Percentiles rank a stretch among this genome's conserved stretches.
Conservation (phyloP, 257 asterid genomes). For the Penstemon newberryi region DNA sequence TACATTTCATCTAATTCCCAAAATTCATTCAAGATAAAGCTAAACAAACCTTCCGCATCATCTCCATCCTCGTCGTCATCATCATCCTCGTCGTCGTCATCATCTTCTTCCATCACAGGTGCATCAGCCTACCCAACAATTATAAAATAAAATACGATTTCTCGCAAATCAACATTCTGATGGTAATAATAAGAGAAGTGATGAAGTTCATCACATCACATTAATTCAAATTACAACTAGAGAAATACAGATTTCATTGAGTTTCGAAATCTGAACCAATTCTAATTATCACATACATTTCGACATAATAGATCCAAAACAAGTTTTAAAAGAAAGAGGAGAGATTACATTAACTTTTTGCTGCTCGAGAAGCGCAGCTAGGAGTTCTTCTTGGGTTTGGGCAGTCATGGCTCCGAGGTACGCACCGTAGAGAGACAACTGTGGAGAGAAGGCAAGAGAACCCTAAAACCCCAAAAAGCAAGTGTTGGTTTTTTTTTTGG, state of each 20-base stretch:
- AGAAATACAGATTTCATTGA: neutral
- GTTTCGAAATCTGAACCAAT: no score
- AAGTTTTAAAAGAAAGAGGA: neutral
- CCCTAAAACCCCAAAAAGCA: constrained; percentile 26
- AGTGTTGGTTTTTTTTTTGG: no score
- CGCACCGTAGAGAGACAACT: constrained; percentile 1
- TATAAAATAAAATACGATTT: neutral
- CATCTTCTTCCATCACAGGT: constrained; percentile 37
- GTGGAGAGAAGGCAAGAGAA: constrained; percentile 11
- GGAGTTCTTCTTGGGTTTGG: constrained; percentile 40
- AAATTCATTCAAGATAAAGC: neutral
- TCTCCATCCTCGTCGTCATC: constrained; percentile 38
- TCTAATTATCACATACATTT: no score
- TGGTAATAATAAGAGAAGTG: no score
- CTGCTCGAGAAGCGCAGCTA: constrained; percentile 41
- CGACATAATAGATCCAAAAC: neutral
- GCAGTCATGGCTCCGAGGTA: constrained; percentile 34
- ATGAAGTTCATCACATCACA: neutral
- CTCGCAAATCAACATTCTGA: neutral
- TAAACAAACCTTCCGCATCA: constrained; percentile 29
- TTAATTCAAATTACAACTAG: neutral
- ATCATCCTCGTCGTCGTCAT: constrained; percentile 38
- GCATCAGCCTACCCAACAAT: constrained; percentile 30
- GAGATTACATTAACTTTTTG: constrained; percentile 31
- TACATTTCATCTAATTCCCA: constrained; percentile 2